Base-by-base conservation (phyloP, 495 filamentous ascomycete genomes). In the Annulohypoxylon moriforme region DNA sequence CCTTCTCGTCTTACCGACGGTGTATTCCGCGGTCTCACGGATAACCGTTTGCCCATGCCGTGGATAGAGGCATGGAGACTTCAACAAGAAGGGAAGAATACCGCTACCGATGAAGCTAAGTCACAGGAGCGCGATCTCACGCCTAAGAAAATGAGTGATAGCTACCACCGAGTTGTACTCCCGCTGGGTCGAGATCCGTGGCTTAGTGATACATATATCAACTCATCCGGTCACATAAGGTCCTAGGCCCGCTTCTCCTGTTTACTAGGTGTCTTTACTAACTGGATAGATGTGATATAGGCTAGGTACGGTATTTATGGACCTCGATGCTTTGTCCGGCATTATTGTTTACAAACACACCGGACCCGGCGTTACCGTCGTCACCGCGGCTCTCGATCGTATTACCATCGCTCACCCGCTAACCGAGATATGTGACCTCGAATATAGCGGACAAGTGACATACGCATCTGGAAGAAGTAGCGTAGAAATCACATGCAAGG, bases 331-430 rank as follows among this genome's bases (percentile, higher is more conserved):
- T 1, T 75, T 95, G 8, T 90, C 93, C 0, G 93, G 93, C 16
- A 85, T 95, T 14, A 86, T 96, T 60, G 91, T 91, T 22, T 93
- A 94, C 75, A 92, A 92, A 53, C 93, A 95, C 74, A 94, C 93
- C 0, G 93, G 93, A 3, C 90, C 91, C 25, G 81, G 80, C 2
- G 91, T 93, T 2, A 92, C 90, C 2, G 94, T 89, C 4, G 93
- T 96, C 29, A 96, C 93, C 2, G 93, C 93, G 3, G 91, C 92
- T 2, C 89, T 92, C 22, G 92, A 96, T 75, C 80, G 93, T 16
- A 95, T 95, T 75, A 92, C 87, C 4, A 90, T 95, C 64, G 88
- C 91, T 68, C 82, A 89, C 60, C 91, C 91, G 0, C 77, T 95
- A 24, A 91, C 87, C 71, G 89, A 91, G 70, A 93, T 95, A 53